A percentile compares a stretch with the other conserved stretches of the same genome.
Evolutionary conservation across 1,284 basidiomycete genomes (phyloP).

Genomic region (Cryptococcus sp.): DNA sequence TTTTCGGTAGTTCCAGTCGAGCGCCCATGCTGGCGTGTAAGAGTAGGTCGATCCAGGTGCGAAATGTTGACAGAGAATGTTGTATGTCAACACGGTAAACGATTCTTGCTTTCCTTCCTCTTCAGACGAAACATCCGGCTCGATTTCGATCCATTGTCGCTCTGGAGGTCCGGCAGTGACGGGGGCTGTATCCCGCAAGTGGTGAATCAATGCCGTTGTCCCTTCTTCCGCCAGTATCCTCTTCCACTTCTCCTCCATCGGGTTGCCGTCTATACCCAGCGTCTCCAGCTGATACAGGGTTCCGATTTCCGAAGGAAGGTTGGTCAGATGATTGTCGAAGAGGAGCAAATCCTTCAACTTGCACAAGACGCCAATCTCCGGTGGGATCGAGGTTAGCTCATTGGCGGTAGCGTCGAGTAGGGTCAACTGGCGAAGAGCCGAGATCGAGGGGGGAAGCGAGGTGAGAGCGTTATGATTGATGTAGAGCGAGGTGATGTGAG

Average conservation of each 20-base stretch:
- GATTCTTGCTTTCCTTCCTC: slow-evolving; percentile 52
- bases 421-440: slow-evolving; percentile 77
- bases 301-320: slow-evolving; percentile 82
- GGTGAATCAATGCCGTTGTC: slow-evolving; percentile 73
- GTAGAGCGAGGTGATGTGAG: slow-evolving; percentile 87
- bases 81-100: slow-evolving; percentile 83
- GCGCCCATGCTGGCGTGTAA: slow-evolving; percentile 94
- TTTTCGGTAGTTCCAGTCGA: slow-evolving; percentile 92
- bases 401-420: slow-evolving; percentile 92
- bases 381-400: slow-evolving; percentile 68
- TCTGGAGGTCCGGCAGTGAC: slow-evolving; percentile 75
- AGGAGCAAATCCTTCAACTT: slow-evolving; percentile 86
- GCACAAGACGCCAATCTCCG: slow-evolving; percentile 87
- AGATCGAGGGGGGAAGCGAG: slow-evolving; percentile 74
- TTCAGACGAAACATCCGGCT: slow-evolving; percentile 57
- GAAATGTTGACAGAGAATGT: slow-evolving; percentile 88
- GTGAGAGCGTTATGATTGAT: slow-evolving; percentile 93
- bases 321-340: slow-evolving; percentile 88
- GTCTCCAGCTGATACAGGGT: slow-evolving; percentile 88
- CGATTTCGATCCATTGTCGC: slow-evolving; percentile 72
- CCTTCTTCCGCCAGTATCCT: slow-evolving; percentile 87
- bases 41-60: slow-evolving; percentile 90
- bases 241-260: slow-evolving; percentile 71
- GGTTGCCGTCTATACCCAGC: slow-evolving; percentile 93
- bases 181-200: slow-evolving; percentile 58